phyloP scores from a whole-genome alignment of 148 eudicot genomes.

The Persicaria tinctoria region DNA sequence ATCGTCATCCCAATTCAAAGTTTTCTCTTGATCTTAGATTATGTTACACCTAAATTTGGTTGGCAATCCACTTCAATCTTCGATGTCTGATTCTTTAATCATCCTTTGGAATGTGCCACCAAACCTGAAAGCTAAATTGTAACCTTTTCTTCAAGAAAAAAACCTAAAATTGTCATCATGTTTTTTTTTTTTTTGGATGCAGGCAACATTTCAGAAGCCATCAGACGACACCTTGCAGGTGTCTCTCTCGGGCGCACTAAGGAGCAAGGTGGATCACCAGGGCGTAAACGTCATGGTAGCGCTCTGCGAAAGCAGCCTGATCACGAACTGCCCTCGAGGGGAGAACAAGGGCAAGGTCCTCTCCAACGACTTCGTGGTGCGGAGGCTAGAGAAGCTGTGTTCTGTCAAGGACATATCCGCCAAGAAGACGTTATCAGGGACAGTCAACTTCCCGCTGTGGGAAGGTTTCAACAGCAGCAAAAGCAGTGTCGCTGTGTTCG shows the following conservation, averaged over 20 bases:
- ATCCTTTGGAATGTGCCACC: not conserved
- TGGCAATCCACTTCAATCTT: not conserved
- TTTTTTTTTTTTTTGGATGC: not conserved
- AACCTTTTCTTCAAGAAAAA: not conserved
- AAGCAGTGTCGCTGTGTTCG: slow-evolving; percentile 56
- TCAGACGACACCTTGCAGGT: slow-evolving; percentile 48
- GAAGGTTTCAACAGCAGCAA: slow-evolving; percentile 49
- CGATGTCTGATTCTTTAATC: not conserved
- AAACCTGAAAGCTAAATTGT: not conserved
- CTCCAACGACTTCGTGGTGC: slow-evolving; percentile 57
- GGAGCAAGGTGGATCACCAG: slow-evolving; percentile 47
- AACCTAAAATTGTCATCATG: not conserved
- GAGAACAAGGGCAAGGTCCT: slow-evolving; percentile 60
- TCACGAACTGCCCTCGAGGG: slow-evolving; percentile 46
- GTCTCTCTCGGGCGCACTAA: slow-evolving; percentile 42
- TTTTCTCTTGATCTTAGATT: too few species aligned
- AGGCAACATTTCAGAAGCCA: slow-evolving; percentile 31
- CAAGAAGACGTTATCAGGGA: not conserved
- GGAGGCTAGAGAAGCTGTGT: slow-evolving; percentile 57
- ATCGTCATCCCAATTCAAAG: not conserved
- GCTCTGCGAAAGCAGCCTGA: slow-evolving; percentile 51
- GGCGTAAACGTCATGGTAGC: slow-evolving; percentile 72
- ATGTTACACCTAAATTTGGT: not conserved
- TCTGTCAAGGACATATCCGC: slow-evolving; percentile 50
- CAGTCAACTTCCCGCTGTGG: slow-evolving; percentile 42